Evolutionary conservation across 805 yeast genomes (phyloP).

Genomic region (Saccharomycopsis capsularis): DNA sequence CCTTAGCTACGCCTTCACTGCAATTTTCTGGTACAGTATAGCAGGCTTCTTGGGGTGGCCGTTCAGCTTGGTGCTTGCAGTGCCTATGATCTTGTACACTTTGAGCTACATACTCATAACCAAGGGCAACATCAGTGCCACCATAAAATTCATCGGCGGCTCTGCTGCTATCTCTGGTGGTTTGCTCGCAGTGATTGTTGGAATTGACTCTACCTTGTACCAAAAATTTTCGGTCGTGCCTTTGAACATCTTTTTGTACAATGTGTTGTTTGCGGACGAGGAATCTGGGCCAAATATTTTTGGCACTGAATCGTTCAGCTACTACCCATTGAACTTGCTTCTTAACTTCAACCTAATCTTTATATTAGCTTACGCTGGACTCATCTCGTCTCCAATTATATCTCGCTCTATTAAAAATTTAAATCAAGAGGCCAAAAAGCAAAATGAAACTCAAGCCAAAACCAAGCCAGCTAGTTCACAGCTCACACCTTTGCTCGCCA

Average conservation of each 20-base stretch:
- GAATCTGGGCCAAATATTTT: constrained; percentile 81
- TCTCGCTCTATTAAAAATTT: constrained; percentile 15
- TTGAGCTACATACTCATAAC: constrained; percentile 25
- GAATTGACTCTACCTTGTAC: constrained; percentile 58
- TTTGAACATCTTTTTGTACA: constrained; percentile 73
- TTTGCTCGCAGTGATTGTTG: constrained; percentile 28
- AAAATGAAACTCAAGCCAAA: not conserved
- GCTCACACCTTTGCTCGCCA: constrained; percentile 11
- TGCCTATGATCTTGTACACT: constrained; percentile 48
- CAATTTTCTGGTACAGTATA: constrained; percentile 39
- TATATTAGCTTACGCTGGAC: constrained; percentile 36
- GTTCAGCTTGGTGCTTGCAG: constrained; percentile 57
- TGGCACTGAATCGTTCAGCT: constrained; percentile 75
- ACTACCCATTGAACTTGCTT: constrained; percentile 60
- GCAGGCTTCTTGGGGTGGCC: constrained; percentile 93
- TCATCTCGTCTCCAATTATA: constrained; percentile 29
- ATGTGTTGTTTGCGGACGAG: constrained; percentile 61
- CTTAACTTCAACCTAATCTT: constrained; percentile 65
- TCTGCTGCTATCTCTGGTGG: constrained; percentile 24
- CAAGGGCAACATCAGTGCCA: constrained; percentile 15
- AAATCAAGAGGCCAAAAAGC: not conserved
- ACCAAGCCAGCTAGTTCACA: not conserved
- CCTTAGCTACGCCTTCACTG: constrained; percentile 16
- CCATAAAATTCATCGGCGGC: constrained; percentile 23
- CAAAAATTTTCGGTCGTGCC: constrained; percentile 61